Base-by-base conservation (phyloP, 306 rosid species). In the Pyrus pyrifolia region DNA sequence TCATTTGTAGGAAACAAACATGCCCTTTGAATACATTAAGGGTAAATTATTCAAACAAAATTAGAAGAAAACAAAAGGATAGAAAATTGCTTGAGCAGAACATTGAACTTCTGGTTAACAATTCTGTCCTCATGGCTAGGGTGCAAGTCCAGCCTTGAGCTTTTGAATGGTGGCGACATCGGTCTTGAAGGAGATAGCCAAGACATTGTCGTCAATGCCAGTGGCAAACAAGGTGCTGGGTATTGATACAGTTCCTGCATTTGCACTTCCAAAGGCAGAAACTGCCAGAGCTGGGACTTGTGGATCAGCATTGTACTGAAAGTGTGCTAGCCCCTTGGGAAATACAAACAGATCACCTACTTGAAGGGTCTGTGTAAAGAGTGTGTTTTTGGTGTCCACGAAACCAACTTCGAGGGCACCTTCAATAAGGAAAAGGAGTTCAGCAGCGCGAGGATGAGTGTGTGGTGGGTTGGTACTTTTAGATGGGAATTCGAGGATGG, bases 251-350 rank as follows among this genome's bases (percentile, higher is more conserved):
- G 78, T 44, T 74, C 78, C 78, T 4, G 78, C 70, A 44, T 19
- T 74, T 61, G 78, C 78, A 74, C 78, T 74, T 46, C 70, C 78
- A 44, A 74, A 61, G 1, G 78, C 78, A 42, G 78, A 74, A 27
- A 74, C 25, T 18, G 70, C 78, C 3, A 61, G 1, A 18, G 78
- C 61, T 9, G 70, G 46, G 17, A 11, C 19, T 21, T 63, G 21
- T 44, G 78, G 17, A 6, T 74, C 70, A 11, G 78, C 78, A 44
- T 74, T 74, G 60, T 25, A 74, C 21, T 74, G 61, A 59, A 25
- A 74, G 69, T 74, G 78, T 11, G 7, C 61, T 42, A 74, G 78
- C 18, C 70, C 78, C 46, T 74, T 74, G 3, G 78, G 78, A 19
- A 74, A 74, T 29, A 74, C 78, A 62, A 74, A 74, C 13, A 74